Evolutionary conservation across 768 basidiomycete species (phyloP).

Genomic region (Boletales sp.): DNA sequence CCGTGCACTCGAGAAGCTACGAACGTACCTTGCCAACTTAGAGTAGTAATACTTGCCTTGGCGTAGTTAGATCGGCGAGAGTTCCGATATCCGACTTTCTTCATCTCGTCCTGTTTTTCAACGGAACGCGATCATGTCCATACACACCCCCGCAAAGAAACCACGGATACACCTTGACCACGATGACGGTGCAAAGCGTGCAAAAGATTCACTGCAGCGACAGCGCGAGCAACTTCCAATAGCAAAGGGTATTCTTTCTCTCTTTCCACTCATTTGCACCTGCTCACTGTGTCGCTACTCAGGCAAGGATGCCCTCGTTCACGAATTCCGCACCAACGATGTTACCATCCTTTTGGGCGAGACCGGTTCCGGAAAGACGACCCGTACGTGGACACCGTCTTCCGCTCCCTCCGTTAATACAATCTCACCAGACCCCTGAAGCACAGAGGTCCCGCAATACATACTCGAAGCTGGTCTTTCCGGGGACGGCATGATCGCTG

Average conservation of each 20-base stretch:
- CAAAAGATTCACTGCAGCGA: conserved; percentile 44
- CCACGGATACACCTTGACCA: conserved; percentile 20
- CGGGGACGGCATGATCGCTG: conserved; percentile 72
- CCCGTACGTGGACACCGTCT: conserved; percentile 61
- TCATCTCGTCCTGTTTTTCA: neutral
- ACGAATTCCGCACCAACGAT: conserved; percentile 72
- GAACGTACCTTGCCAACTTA: conserved; percentile 33
- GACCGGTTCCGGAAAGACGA: conserved; percentile 98
- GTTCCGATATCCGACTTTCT: conserved; percentile 18
- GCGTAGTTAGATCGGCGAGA: conserved; percentile 9
- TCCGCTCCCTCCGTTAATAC: neutral
- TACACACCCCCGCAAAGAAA: conserved; percentile 24
- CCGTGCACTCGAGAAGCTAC: conserved; percentile 57
- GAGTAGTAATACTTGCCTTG: conserved; percentile 2
- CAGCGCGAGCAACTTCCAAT: conserved; percentile 75
- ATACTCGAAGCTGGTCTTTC: conserved; percentile 79
- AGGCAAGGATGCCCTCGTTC: conserved; percentile 76
- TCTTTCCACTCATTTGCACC: neutral
- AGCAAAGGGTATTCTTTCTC: conserved; percentile 51
- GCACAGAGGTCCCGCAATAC: conserved; percentile 92
- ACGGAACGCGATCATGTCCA: conserved; percentile 14
- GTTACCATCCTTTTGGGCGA: conserved; percentile 91
- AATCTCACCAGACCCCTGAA: conserved; percentile 26
- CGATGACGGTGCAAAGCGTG: conserved; percentile 14
- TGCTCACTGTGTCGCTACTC: neutral